Base-by-base conservation (phyloP, 148 eudicot genomes). In the Rhododendron griersonianum region DNA sequence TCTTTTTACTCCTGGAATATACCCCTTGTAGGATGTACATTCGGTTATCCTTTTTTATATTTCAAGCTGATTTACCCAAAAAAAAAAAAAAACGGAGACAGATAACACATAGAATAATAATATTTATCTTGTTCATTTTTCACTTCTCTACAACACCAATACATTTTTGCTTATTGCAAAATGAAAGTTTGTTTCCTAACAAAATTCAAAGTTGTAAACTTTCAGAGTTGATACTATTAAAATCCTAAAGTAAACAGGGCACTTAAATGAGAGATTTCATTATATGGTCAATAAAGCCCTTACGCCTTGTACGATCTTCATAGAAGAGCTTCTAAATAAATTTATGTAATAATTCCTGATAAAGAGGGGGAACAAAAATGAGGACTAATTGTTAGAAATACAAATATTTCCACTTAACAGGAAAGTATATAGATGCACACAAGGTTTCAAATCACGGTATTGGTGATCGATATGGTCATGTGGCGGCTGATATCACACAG, bases 261-360 rank as follows among this genome's bases (percentile, higher is more conserved):
- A 25, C 57, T 48, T 9, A 3, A 16, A 25, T 28, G 15, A 23
- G 19, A 47, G 19, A 45, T 23, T 3, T 47, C 5, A 78, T 78
- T 4, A 47, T 19, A 78, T 45, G 33, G 25, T 47, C 25, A 4
- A 35, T 45, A 47, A 3, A 37, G 53, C 35, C 30, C 19, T n/a
- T 45, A n/a, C 28, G 4, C 55, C 7, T 45, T 25, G 44, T 35
- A 84, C 13, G 21, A 71, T 85, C 51, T 83, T 88, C 33, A 84
- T 63, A 19, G 92, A 87, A 86, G 94, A 91, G 93, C 95, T 91
- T 89, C 90, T 91, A 89, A 81, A 94, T 87, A 94, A 90, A 91
- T 94, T 94, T 82, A 93, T 33, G 83, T 91, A 89, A 44, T 86
- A 63, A 81, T 94, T 93, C 94, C 98, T 93, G 81, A 76, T 25